A percentile compares a stretch with the other conserved stretches of the same genome.
Evolutionary conservation across 768 basidiomycete species (phyloP).

Genomic region (Suillus weaverae): DNA sequence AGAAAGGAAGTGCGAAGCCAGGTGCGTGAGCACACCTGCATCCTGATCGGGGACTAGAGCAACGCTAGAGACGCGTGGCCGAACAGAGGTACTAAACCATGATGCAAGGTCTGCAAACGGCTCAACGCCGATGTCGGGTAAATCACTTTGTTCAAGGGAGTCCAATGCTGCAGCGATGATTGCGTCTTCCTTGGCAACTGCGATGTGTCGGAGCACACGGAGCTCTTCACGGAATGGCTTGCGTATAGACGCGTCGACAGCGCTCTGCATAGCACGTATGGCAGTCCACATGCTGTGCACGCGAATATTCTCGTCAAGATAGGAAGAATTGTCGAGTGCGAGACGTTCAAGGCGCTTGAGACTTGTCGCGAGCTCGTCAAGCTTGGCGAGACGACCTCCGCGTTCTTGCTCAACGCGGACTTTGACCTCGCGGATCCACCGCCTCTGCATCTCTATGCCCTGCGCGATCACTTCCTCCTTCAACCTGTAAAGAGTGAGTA

Average conservation of each 20-base stretch:
- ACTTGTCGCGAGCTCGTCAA: conserved; percentile 88
- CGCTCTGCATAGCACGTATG: conserved; percentile 73
- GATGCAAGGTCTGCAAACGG: conserved; percentile 85
- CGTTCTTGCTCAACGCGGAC: conserved; percentile 95
- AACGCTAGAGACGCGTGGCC: conserved; percentile 82
- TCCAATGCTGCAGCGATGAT: conserved; percentile 67
- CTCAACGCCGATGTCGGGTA: conserved; percentile 81
- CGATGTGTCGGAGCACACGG: conserved; percentile 72
- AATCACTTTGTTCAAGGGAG: conserved; percentile 65
- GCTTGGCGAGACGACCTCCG: conserved; percentile 90
- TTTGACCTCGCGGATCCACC: conserved; percentile 97
- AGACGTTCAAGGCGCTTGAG: conserved; percentile 90
- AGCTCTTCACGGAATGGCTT: conserved; percentile 91
- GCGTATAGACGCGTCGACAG: conserved; percentile 64
- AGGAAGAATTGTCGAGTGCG: conserved; percentile 85
- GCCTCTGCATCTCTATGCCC: conserved; percentile 94
- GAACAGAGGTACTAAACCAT: conserved; percentile 88
- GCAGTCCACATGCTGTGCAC: conserved; percentile 93
- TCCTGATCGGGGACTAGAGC: conserved; percentile 90
- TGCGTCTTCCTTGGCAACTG: conserved; percentile 69
- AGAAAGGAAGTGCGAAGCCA: conserved; percentile 78
- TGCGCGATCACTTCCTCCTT: conserved; percentile 95
- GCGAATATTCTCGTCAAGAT: conserved; percentile 92
- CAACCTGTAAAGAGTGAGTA: conserved; percentile 49
- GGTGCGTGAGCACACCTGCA: conserved; percentile 84